A percentile compares a stretch with the other conserved stretches of the same genome.
Conservation (phyloP, 306 rosid species). For the Lablab purpureus region DNA sequence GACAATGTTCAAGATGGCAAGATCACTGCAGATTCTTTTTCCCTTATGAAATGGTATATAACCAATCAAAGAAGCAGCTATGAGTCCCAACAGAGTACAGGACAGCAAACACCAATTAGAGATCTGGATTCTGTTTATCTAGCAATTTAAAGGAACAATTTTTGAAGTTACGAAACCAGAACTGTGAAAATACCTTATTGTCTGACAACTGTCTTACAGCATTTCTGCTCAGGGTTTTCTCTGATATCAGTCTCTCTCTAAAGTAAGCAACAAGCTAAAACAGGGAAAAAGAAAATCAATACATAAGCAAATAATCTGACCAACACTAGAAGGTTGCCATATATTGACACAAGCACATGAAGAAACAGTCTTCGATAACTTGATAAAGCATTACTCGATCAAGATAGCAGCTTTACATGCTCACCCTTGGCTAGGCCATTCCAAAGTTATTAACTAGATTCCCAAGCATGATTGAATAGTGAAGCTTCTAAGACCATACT, state of each 20-base stretch:
- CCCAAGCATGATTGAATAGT: slow-evolving; percentile 9
- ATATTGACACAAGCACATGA: slow-evolving; percentile 22
- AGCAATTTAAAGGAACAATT: slow-evolving; percentile 5
- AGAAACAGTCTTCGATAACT: slow-evolving; percentile 1
- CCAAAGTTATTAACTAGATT: slow-evolving; percentile 22
- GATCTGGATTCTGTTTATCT: not conserved
- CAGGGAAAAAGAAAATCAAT: slow-evolving; percentile 33
- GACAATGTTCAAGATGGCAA: not conserved
- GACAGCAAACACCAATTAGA: slow-evolving; percentile 5
- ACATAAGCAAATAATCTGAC: slow-evolving; percentile 42
- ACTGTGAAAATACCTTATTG: slow-evolving; percentile 61
- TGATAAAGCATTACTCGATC: slow-evolving; percentile 10
- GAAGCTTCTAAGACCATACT: slow-evolving; percentile 23
- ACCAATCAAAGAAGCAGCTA: not conserved
- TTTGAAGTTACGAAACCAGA: slow-evolving; percentile 37
- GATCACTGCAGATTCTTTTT: not conserved
- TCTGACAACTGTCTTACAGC: slow-evolving; percentile 68
- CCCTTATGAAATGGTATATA: not conserved
- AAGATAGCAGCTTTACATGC: slow-evolving; percentile 25
- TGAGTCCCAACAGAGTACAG: not conserved
- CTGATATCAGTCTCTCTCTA: slow-evolving; percentile 76
- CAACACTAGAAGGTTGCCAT: slow-evolving; percentile 29
- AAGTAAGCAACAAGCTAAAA: slow-evolving; percentile 76
- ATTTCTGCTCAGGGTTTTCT: slow-evolving; percentile 77
- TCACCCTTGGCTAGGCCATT: not conserved